Evolutionary conservation across 495 filamentous ascomycete species (phyloP).

Genomic region (Talaromyces thailandensis): DNA sequence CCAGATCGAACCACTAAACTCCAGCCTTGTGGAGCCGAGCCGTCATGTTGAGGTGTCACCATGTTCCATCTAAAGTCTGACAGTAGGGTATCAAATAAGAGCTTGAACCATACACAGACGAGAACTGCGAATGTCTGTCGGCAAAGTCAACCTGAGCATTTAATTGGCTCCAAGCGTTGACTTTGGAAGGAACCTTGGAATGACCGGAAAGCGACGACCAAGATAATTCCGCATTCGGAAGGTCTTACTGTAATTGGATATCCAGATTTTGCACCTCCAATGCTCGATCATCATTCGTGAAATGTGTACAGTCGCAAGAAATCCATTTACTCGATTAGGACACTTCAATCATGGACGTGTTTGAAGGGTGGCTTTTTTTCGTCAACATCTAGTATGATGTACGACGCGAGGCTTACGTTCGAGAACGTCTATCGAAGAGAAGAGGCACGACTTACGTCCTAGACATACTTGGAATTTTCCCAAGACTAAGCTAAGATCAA

Average conservation of each 20-base stretch:
- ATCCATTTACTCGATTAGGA: background rate
- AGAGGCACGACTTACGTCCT: background rate
- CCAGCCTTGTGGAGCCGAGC: background rate
- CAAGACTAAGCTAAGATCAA: background rate
- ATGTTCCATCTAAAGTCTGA: background rate
- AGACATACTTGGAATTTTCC: background rate
- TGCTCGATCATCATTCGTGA: background rate
- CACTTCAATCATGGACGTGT: background rate
- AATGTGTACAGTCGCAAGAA: background rate
- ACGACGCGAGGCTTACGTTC: background rate
- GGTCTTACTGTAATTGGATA: background rate
- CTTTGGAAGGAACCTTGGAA: background rate
- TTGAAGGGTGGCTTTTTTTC: background rate
- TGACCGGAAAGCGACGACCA: background rate
- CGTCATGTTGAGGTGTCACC: background rate
- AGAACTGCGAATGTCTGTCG: background rate
- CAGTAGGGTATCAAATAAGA: background rate
- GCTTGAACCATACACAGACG: background rate
- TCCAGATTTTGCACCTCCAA: background rate
- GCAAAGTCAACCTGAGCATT: background rate
- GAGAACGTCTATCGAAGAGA: background rate
- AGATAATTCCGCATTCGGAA: constrained; percentile 1
- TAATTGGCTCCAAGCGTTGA: background rate
- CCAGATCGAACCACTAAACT: background rate
- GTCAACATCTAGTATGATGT: background rate